Conservation (phyloP, 768 basidiomycete genomes). For the Termitomyces sp. region DNA sequence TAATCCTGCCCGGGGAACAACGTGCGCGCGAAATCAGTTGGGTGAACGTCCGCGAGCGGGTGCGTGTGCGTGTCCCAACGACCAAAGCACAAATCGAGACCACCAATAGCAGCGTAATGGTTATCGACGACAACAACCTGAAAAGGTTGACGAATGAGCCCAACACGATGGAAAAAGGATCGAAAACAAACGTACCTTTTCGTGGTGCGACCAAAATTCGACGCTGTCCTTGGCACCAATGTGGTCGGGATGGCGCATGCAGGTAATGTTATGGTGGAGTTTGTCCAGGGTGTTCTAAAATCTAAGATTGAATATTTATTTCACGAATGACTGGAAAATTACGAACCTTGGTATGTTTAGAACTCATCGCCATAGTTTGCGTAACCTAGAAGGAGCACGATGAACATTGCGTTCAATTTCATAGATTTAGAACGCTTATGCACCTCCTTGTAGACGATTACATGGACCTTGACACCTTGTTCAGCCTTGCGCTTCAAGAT, state of each 20-base stretch:
- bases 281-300: constrained; percentile 66
- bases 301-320: too few relatives aligned
- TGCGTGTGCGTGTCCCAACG: constrained; percentile 94
- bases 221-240: constrained; percentile 79
- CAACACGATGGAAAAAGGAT: not conserved
- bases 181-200: constrained; percentile 46
- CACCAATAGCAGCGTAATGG: constrained; percentile 82
- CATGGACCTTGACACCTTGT: constrained; percentile 87
- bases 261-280: constrained; percentile 83
- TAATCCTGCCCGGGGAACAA: constrained; percentile 94
- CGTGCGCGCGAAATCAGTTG: constrained; percentile 74
- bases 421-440: not conserved
- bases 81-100: constrained; percentile 94
- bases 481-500: constrained; percentile 85
- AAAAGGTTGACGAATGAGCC: not conserved
- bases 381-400: constrained; percentile 48
- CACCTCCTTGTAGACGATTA: constrained; percentile 93
- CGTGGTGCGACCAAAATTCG: constrained; percentile 91
- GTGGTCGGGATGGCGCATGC: constrained; percentile 89
- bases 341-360: constrained; percentile 72
- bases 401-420: not conserved
- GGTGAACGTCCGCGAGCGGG: constrained; percentile 90
- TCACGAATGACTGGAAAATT: not conserved
- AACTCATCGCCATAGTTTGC: constrained; percentile 87
- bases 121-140: constrained; percentile 83